Conservation (phyloP, 495 filamentous ascomycete species). For the Parathielavia hyrcaniae region DNA sequence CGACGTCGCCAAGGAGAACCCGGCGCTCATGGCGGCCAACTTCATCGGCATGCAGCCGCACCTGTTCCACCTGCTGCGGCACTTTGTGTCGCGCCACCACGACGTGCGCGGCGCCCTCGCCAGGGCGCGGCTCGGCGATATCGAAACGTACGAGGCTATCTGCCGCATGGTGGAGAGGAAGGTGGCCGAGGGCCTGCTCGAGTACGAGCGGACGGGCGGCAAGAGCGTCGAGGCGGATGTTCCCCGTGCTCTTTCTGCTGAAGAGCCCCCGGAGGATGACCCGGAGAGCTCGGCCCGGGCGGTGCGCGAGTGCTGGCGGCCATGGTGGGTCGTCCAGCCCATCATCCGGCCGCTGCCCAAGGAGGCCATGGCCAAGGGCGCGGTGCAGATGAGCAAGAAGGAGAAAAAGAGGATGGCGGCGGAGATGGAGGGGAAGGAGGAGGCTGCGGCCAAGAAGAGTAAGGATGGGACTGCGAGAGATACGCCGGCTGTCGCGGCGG, state of each 20-base stretch:
- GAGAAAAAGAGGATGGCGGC: constrained; percentile 36
- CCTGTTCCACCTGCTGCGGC: constrained; percentile 83
- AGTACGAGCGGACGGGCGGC: constrained; percentile 55
- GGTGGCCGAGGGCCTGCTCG: constrained; percentile 63
- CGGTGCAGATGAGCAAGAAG: constrained; percentile 58
- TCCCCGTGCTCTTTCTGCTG: constrained; percentile 11
- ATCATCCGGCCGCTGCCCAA: constrained; percentile 82
- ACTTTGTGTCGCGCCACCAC: constrained; percentile 68
- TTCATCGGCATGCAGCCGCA: constrained; percentile 82
- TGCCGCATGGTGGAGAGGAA: constrained; percentile 53
- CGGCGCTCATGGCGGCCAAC: constrained; percentile 56
- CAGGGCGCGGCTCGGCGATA: constrained; percentile 56
- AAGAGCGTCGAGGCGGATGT: constrained; percentile 46
- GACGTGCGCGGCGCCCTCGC: constrained; percentile 79
- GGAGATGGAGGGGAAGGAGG: constrained; percentile 22
- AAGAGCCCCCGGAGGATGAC: constrained; percentile 24
- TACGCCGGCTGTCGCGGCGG: constrained; percentile 1
- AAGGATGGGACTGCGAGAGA: constrained; percentile 3
- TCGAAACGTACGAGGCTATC: constrained; percentile 63
- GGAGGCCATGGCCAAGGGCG: constrained; percentile 78
- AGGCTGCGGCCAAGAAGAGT: constrained; percentile 11
- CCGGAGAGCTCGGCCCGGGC: constrained; percentile 58
- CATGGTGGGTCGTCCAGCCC: constrained; percentile 92
- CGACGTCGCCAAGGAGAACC: constrained; percentile 32
- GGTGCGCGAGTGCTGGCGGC: constrained; percentile 64